Evolutionary conservation across 2,329 filamentous ascomycete genomes (phyloP).

Genomic region (Ceratocystis colombiana): DNA sequence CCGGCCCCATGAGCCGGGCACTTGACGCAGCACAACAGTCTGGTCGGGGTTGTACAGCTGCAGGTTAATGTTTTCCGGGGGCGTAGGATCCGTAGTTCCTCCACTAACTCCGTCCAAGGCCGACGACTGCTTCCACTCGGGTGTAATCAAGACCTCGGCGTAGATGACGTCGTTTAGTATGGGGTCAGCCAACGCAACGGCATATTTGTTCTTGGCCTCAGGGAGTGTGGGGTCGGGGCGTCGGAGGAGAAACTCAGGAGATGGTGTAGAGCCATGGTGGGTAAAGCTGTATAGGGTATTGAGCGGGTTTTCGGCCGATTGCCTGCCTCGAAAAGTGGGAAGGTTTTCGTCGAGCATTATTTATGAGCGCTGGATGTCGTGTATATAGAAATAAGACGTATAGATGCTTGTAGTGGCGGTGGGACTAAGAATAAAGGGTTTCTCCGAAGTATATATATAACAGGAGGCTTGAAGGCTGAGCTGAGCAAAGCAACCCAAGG

Average conservation of each 20-base stretch:
- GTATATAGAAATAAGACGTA: background rate
- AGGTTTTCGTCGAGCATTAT: constrained; percentile 86
- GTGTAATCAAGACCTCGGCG: constrained; percentile 73
- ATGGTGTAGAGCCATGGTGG: constrained; percentile 69
- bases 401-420: background rate
- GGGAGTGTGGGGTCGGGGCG: constrained; percentile 62
- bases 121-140: constrained; percentile 62
- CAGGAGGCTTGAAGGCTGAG: background rate
- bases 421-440: background rate
- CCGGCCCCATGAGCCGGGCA: constrained; percentile 68
- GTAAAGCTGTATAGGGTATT: constrained; percentile 50
- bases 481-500: background rate
- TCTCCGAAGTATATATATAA: too few relatives aligned
- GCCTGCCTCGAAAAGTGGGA: constrained; percentile 56
- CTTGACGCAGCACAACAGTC: constrained; percentile 58
- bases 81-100: constrained; percentile 10
- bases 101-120: constrained; percentile 19
- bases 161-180: constrained; percentile 72
- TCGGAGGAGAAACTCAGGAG: constrained; percentile 69
- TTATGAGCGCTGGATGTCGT: background rate
- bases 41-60: constrained; percentile 93
- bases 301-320: constrained; percentile 43
- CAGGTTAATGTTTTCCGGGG: constrained; percentile 66
- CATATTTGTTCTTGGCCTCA: constrained; percentile 71
- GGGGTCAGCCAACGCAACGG: constrained; percentile 73